Conservation (phyloP, 441 rosid species). For the Metrosideros polymorpha region DNA sequence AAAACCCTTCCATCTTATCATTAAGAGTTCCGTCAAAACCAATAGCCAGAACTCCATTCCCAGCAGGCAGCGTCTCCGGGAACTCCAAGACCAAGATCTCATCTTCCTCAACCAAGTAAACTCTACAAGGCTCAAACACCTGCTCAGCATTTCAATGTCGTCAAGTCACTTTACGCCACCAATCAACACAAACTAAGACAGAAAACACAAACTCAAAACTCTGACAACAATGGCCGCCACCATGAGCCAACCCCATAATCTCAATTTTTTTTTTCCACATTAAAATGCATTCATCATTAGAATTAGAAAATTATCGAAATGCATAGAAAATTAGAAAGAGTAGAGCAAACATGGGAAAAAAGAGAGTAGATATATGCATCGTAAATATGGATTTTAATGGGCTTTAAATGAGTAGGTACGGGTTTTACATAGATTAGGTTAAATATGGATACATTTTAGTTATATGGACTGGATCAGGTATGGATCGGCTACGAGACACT, state of each 20-base stretch:
- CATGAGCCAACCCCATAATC: neutral
- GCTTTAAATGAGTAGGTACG: neutral
- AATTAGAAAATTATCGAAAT: neutral
- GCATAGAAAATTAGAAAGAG: neutral
- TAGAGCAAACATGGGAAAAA: no score
- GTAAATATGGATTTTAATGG: neutral
- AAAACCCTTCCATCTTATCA: conserved; percentile 87
- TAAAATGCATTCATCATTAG: neutral
- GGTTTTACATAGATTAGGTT: neutral
- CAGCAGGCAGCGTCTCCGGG: conserved; percentile 45
- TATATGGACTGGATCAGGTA: neutral
- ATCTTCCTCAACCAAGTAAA: conserved; percentile 48
- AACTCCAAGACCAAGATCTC: conserved; percentile 77
- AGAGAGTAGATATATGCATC: neutral
- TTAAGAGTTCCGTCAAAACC: conserved; percentile 55
- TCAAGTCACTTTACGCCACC: neutral
- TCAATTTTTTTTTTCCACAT: neutral
- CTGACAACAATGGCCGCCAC: neutral
- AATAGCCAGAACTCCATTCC: conserved; percentile 50
- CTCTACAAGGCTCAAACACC: conserved; percentile 43
- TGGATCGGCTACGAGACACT: neutral
- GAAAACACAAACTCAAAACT: neutral
- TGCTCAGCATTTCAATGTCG: conserved; percentile 9
- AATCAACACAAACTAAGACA: neutral
- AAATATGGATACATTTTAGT: neutral